Percentiles rank a stretch among this genome's conserved stretches.
These are phyloP conservation scores for Nematodospora valgi DNA, from an alignment of 805 yeast genomes.

Conservation along the genomic window DNA sequence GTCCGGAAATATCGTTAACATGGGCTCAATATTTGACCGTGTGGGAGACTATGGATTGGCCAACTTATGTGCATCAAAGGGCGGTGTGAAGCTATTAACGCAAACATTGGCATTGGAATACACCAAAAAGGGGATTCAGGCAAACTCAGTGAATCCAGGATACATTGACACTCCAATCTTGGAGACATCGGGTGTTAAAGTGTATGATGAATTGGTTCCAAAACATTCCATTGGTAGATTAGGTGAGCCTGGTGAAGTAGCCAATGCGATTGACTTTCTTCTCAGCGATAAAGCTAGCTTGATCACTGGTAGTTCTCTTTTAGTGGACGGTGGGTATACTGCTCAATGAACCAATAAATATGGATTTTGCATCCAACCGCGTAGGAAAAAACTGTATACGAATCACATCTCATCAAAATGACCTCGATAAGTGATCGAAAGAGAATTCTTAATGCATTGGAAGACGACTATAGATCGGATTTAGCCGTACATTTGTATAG, in stretches of 20 bases:
- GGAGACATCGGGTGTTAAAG: conserved; percentile 19
- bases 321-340: conserved; percentile 35
- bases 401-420: too few relatives aligned
- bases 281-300: conserved; percentile 32
- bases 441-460: conserved; percentile 33
- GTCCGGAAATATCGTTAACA: conserved; percentile 36
- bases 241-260: conserved; percentile 33
- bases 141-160: conserved; percentile 39
- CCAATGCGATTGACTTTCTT: conserved; percentile 29
- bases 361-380: too few relatives aligned
- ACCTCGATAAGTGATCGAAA: conserved; percentile 15
- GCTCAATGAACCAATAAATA: conserved; percentile 3
- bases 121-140: conserved; percentile 32
- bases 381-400: too few relatives aligned
- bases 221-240: conserved; percentile 32
- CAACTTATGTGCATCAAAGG: conserved; percentile 32
- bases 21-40: conserved; percentile 29
- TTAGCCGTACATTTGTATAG: conserved; percentile 65
- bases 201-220: conserved; percentile 22
- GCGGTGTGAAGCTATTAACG: conserved; percentile 35
- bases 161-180: conserved; percentile 35
- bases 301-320: conserved; percentile 31
- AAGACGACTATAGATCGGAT: conserved; percentile 51
- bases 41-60: conserved; percentile 27
- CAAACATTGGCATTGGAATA: conserved; percentile 36